A percentile compares a stretch with the other conserved stretches of the same genome.
Conservation (phyloP, 495 filamentous ascomycete genomes). For the Neurospora sp. region DNA sequence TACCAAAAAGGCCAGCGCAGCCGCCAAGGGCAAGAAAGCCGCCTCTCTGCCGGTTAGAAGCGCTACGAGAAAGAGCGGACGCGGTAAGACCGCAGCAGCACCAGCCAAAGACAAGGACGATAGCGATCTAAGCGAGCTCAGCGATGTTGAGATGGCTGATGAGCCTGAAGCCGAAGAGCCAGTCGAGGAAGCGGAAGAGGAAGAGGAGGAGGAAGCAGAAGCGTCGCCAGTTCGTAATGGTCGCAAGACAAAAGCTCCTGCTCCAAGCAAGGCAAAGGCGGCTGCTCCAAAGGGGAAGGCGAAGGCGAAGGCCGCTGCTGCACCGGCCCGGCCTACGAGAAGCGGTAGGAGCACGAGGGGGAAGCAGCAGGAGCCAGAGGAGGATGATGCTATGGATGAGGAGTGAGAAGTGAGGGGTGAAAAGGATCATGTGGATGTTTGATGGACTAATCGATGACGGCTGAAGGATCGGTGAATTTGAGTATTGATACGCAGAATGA, state of each 20-base stretch:
- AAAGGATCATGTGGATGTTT: too few species aligned
- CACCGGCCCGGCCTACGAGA: slow-evolving; percentile 2
- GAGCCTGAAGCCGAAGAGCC: neutral
- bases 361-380: neutral
- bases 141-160: neutral
- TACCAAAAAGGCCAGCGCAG: neutral
- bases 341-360: slow-evolving; percentile 6
- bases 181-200: neutral
- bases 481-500: too few species aligned
- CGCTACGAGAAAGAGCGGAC: neutral
- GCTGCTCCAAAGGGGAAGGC: slow-evolving; percentile 1
- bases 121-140: neutral
- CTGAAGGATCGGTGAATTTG: too few species aligned
- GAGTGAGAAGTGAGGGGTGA: neutral
- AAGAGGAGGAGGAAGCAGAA: neutral
- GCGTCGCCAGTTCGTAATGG: slow-evolving; percentile 7
- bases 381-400: neutral
- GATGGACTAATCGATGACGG: too few species aligned
- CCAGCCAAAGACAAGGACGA: neutral
- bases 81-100: neutral
- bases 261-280: slow-evolving; percentile 4
- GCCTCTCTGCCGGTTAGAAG: neutral
- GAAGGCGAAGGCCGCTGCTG: neutral
- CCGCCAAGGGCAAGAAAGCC: slow-evolving; percentile 4
- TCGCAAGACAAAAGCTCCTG: slow-evolving; percentile 3